Conservation (phyloP, 1,139 yeast species). For the Debaryomyces fabryi region DNA sequence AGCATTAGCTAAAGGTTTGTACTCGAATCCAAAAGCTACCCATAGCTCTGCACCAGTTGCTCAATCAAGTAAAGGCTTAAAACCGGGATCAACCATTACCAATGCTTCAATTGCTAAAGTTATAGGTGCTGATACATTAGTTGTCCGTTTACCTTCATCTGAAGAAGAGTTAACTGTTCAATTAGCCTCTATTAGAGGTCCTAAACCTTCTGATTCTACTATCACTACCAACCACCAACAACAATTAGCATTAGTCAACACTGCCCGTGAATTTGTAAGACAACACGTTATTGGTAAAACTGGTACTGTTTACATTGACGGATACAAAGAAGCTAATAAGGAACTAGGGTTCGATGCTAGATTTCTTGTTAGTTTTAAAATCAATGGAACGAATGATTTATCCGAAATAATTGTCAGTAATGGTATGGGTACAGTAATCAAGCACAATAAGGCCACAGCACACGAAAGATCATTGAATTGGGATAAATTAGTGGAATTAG, state of each 20-base stretch:
- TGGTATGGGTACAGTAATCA: constrained; percentile 79
- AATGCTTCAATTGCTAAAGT: constrained; percentile 62
- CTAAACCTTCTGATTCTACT: constrained; percentile 62
- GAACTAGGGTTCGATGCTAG: constrained; percentile 65
- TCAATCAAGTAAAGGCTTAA: constrained; percentile 23
- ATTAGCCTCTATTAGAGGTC: constrained; percentile 73
- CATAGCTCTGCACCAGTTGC: constrained; percentile 20
- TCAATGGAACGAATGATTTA: constrained; percentile 57
- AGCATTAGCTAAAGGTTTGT: constrained; percentile 61
- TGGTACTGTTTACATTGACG: constrained; percentile 63
- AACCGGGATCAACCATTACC: constrained; percentile 51
- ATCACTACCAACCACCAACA: constrained; percentile 43
- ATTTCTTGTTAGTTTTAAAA: constrained; percentile 58
- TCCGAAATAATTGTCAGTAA: constrained; percentile 61
- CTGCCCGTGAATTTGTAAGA: constrained; percentile 76
- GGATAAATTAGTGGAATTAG: constrained; percentile 77
- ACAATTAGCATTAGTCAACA: constrained; percentile 55
- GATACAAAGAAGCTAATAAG: constrained; percentile 60
- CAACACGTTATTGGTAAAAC: constrained; percentile 69
- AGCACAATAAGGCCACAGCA: constrained; percentile 71
- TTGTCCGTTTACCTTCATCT: constrained; percentile 48
- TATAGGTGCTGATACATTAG: constrained; percentile 69
- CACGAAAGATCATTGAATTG: constrained; percentile 74
- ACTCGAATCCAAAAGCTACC: constrained; percentile 36
- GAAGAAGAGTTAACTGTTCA: constrained; percentile 64